Evolutionary conservation across 805 yeast genomes (phyloP), one percentile per base, ranked within the genome.

Genomic region (Metschnikowia hibisci): DNA sequence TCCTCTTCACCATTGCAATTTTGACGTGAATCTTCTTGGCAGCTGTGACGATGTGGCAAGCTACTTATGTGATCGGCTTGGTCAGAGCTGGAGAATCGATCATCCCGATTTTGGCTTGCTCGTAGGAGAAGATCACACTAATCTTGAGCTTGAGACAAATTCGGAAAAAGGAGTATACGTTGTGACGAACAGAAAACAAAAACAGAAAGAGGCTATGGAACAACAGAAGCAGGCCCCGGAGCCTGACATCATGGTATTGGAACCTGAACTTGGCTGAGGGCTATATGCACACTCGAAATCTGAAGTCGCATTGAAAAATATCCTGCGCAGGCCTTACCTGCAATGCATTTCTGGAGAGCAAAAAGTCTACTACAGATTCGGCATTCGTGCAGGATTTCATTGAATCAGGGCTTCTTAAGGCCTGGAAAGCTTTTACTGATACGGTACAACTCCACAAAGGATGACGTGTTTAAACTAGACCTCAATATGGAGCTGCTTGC

Each of bases 31-130:
- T 14, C 59, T 89, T 13, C 61, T 88, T 18, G 96, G 96, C 1
- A 77, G 74, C 50, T 87, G 96, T 62, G 97, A 90, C 56, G 89
- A 85, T 52, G 87, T 78, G 6, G 88, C 87, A 5, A 76, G 83
- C 22, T 78, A 78, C 58, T 66, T 89, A 16, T 58, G 66, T 43
- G 45, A 58, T 20, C 42, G 45, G 34, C 53, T 69, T 16, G 73
- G 67, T 3, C 43, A 47, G 9, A 44, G 40, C 1, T 70, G 74
- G 74, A 49, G 41, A 5, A 51, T 70, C 15, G 61, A 62, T 10
- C 74, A 69, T 40, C 46, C 50, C 20, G 56, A 57, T 28, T 63
- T 55, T 39, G 41, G 51, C 22, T 34, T 33, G 14, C 52, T 53
- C 2, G 39, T 50, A 13, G 56, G 55, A 6, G 32, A 32, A 15